Conservation (phyloP, 768 basidiomycete genomes). For the Strobilomyces confusus region DNA sequence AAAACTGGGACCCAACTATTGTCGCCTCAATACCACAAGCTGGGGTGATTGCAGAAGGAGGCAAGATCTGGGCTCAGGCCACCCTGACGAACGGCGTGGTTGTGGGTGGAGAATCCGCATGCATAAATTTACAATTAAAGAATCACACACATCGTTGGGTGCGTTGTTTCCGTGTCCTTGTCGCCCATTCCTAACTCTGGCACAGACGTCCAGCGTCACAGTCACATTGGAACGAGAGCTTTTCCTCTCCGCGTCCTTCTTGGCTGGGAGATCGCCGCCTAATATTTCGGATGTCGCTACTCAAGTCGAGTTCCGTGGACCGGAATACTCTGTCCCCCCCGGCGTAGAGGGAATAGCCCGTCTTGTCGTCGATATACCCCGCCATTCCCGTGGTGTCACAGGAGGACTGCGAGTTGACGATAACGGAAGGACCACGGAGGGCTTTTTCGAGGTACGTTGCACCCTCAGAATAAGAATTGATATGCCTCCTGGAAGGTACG, state of each 20-base stretch:
- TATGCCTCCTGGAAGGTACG: constrained; percentile 68
- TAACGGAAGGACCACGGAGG: constrained; percentile 39
- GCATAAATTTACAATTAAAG: constrained; percentile 74
- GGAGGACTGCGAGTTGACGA: constrained; percentile 60
- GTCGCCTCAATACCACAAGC: constrained; percentile 45
- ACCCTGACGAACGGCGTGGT: constrained; percentile 58
- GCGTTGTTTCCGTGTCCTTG: constrained; percentile 5
- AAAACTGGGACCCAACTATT: constrained; percentile 39
- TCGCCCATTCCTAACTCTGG: not conserved
- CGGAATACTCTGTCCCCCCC: constrained; percentile 70
- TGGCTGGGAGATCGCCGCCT: constrained; percentile 25
- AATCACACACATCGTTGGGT: constrained; percentile 83
- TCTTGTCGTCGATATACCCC: constrained; percentile 78
- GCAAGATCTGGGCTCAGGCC: constrained; percentile 76
- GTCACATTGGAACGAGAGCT: constrained; percentile 59
- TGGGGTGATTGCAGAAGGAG: constrained; percentile 69
- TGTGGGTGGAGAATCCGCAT: constrained; percentile 65
- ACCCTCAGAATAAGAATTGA: constrained; percentile 56
- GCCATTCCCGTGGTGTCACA: constrained; percentile 55
- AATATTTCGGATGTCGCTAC: constrained; percentile 64
- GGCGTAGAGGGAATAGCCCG: constrained; percentile 76
- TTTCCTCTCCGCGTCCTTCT: constrained; percentile 42
- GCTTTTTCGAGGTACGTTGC: constrained; percentile 69
- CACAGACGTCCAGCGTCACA: constrained; percentile 64
- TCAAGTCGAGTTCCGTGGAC: constrained; percentile 66